phyloP scores from a whole-genome alignment of 202 grass and related monocot species.

The Panicum hallii region DNA sequence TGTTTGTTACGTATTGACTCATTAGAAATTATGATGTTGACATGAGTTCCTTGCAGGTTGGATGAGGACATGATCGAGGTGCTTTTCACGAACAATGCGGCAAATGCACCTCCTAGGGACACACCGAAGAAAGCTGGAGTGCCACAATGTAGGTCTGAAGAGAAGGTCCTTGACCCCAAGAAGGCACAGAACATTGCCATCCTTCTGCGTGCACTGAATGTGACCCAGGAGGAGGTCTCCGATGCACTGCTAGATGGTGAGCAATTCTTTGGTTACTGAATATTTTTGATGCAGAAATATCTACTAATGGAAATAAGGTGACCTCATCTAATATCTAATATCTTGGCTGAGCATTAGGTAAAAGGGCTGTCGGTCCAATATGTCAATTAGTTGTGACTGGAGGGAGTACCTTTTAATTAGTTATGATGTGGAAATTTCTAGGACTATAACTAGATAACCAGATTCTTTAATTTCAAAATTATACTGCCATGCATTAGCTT shows the following conservation, averaged over 20 bases:
- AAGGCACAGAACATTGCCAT: conserved; percentile 97
- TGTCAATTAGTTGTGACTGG: too few relatives aligned
- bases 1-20: neutral
- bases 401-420: neutral
- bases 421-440: neutral
- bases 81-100: conserved; percentile 71
- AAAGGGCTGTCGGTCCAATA: neutral
- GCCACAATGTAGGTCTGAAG: conserved; percentile 60
- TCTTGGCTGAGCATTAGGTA: neutral
- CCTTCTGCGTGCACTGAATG: conserved; percentile 89
- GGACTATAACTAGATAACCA: conserved; percentile 17
- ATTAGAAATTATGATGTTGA: conserved; percentile 21
- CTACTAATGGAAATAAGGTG: neutral
- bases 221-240: conserved; percentile 77
- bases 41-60: conserved; percentile 49
- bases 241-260: conserved; percentile 81
- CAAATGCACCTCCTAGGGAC: conserved; percentile 38
- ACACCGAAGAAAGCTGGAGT: conserved; percentile 49
- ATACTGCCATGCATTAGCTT: neutral
- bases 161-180: conserved; percentile 87
- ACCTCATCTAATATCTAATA: neutral
- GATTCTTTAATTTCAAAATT: conserved; percentile 35
- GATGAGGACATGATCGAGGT: conserved; percentile 96
- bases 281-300: neutral
- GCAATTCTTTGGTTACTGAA: neutral